Conservation (phyloP, 2,329 filamentous ascomycete species). For the Rutstroemia sp. region DNA sequence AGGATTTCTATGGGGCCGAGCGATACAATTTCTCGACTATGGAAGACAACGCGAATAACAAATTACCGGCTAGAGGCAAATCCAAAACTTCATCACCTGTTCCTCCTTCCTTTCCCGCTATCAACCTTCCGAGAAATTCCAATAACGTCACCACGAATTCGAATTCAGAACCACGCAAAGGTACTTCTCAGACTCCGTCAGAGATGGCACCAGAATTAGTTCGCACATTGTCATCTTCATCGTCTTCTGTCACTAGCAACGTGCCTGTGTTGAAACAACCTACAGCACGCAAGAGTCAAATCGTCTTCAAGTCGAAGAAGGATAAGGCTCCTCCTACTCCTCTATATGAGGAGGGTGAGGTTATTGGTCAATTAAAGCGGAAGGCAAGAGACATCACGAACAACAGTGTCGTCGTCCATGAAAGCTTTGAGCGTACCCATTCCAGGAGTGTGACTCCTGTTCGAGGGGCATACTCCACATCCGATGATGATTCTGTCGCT, state of each 20-base stretch:
- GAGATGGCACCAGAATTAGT: slow-evolving; percentile 14
- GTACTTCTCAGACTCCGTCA: slow-evolving; percentile 2
- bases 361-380: slow-evolving; percentile 19
- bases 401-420: slow-evolving; percentile 9
- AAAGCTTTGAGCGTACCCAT: slow-evolving; percentile 24
- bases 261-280: slow-evolving; percentile 7
- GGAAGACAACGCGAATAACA: slow-evolving; percentile 7
- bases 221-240: slow-evolving; percentile 10
- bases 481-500: slow-evolving; percentile 20
- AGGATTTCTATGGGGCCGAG: slow-evolving; percentile 20
- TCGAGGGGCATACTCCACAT: slow-evolving; percentile 16
- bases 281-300: slow-evolving; percentile 2
- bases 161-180: neutral
- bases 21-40: slow-evolving; percentile 23
- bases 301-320: slow-evolving; percentile 18
- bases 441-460: neutral
- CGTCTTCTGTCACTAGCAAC: slow-evolving; percentile 10
- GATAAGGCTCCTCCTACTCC: slow-evolving; percentile 10
- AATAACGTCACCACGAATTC: slow-evolving; percentile 7
- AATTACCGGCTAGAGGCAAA: slow-evolving; percentile 3
- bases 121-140: slow-evolving; percentile 10
- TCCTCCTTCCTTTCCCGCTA: slow-evolving; percentile 13
- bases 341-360: slow-evolving; percentile 18
- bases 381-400: slow-evolving; percentile 23
- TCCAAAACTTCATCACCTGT: slow-evolving; percentile 12